phyloP scores from a whole-genome alignment of 108 stramenopile genomes.

The Fragilaria crotonensis region DNA sequence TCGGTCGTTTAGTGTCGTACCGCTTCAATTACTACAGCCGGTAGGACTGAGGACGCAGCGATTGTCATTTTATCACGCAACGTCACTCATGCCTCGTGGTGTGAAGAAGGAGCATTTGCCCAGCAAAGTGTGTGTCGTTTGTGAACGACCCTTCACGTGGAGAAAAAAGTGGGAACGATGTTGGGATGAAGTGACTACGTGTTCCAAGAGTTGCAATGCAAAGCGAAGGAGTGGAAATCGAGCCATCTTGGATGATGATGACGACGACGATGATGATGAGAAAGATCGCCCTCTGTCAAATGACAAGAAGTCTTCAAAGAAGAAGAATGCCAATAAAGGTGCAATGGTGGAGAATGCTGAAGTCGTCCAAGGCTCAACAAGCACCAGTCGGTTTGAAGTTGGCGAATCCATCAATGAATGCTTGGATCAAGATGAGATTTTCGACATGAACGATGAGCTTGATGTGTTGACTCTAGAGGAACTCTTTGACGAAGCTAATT shows the following conservation, averaged over 20 bases:
- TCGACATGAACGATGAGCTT: too few species aligned
- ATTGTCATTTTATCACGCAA: too few species aligned
- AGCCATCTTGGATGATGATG: neutral
- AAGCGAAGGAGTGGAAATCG: constrained; percentile 21
- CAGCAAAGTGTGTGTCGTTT: constrained; percentile 54
- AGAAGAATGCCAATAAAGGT: neutral
- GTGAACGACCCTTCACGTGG: constrained; percentile 67
- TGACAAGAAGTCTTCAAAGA: neutral
- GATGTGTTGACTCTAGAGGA: too few species aligned
- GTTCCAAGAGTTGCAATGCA: constrained; percentile 61
- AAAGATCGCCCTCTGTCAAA: too few species aligned
- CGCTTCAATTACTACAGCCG: too few species aligned
- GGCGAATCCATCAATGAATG: too few species aligned
- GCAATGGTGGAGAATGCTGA: neutral
- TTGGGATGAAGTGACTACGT: constrained; percentile 82
- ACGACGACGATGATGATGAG: constrained; percentile 1
- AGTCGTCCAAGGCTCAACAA: neutral
- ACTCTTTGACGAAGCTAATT: constrained; percentile 5
- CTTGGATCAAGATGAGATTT: too few species aligned
- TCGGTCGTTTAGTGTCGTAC: too few species aligned
- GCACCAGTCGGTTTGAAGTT: too few species aligned
- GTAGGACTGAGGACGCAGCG: too few species aligned
- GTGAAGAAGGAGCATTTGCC: constrained; percentile 65
- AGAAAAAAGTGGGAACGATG: constrained; percentile 84
- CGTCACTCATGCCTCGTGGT: constrained; percentile 26